Evolutionary conservation across 495 filamentous ascomycete genomes (phyloP).

Genomic region (Penicillium coffeae): DNA sequence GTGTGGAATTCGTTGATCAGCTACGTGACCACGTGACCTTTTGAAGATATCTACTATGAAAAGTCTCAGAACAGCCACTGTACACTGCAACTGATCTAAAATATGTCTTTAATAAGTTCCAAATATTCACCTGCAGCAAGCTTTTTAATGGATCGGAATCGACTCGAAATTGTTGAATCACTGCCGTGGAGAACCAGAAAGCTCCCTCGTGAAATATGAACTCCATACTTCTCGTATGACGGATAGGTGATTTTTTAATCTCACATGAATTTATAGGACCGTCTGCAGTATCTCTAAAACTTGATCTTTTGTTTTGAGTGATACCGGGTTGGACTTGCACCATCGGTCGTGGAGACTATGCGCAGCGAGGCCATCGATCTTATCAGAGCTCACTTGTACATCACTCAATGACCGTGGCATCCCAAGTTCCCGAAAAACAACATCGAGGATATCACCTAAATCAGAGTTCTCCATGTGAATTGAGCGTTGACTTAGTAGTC

Average conservation of each 20-base stretch:
- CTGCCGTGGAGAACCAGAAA: too few species aligned
- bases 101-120: too few species aligned
- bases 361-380: slow-evolving; percentile 48
- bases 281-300: slow-evolving; percentile 55
- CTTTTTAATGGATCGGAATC: too few species aligned
- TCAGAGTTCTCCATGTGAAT: slow-evolving; percentile 35
- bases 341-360: slow-evolving; percentile 51
- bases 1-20: not conserved
- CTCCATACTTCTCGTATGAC: too few species aligned
- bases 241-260: too few species aligned
- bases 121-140: too few species aligned
- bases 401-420: slow-evolving; percentile 54
- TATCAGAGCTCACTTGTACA: slow-evolving; percentile 50
- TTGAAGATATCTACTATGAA: too few species aligned
- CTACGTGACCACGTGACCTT: not conserved
- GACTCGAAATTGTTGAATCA: too few species aligned
- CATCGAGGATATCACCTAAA: slow-evolving; percentile 53
- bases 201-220: too few species aligned
- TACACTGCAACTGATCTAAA: too few species aligned
- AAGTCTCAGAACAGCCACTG: too few species aligned
- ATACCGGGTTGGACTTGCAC: slow-evolving; percentile 47
- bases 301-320: slow-evolving; percentile 45
- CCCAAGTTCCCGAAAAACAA: slow-evolving; percentile 50
- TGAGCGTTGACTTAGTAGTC: slow-evolving; percentile 36
- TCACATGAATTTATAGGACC: slow-evolving; percentile 36